Evolutionary conservation across 805 yeast species (phyloP).

Genomic region (Lipomyces oligophaga): DNA sequence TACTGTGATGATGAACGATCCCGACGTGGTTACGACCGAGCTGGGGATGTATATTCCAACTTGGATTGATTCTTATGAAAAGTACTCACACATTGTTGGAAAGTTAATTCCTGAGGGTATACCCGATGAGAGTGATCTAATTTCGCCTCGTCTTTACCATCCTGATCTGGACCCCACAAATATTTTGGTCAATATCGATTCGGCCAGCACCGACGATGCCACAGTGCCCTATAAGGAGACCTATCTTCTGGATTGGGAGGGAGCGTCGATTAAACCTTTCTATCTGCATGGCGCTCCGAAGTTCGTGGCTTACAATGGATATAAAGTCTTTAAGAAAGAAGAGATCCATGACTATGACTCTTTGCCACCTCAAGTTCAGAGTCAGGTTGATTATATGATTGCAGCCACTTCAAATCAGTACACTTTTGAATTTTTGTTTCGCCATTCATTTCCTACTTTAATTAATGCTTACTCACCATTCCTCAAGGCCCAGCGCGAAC

Average conservation of each 20-base stretch:
- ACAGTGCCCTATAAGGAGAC: slow-evolving; percentile 31
- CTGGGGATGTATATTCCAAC: slow-evolving; percentile 17
- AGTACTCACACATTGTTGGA: slow-evolving; percentile 55
- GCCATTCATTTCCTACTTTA: slow-evolving; percentile 58
- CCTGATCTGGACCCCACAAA: slow-evolving; percentile 94
- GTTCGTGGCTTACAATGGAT: slow-evolving; percentile 83
- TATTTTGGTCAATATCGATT: slow-evolving; percentile 44
- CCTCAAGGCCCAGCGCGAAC: slow-evolving; percentile 49
- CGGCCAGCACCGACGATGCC: slow-evolving; percentile 12
- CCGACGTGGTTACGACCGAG: slow-evolving; percentile 47
- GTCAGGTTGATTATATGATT: slow-evolving; percentile 80
- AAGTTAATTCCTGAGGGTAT: slow-evolving; percentile 52
- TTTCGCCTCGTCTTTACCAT: slow-evolving; percentile 66
- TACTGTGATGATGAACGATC: slow-evolving; percentile 51
- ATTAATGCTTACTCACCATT: slow-evolving; percentile 80
- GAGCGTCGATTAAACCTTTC: slow-evolving; percentile 75
- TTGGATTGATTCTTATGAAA: slow-evolving; percentile 50
- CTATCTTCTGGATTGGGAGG: slow-evolving; percentile 78
- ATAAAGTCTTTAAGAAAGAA: slow-evolving; percentile 72
- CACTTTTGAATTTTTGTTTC: slow-evolving; percentile 76
- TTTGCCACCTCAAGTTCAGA: slow-evolving; percentile 67
- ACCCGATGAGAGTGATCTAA: slow-evolving; percentile 49
- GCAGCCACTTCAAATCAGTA: slow-evolving; percentile 88
- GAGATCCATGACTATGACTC: slow-evolving; percentile 69
- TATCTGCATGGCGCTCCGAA: slow-evolving; percentile 73